Evolutionary conservation across 2,329 filamentous ascomycete genomes (phyloP).

Genomic region (Aspergillus uvarum): DNA sequence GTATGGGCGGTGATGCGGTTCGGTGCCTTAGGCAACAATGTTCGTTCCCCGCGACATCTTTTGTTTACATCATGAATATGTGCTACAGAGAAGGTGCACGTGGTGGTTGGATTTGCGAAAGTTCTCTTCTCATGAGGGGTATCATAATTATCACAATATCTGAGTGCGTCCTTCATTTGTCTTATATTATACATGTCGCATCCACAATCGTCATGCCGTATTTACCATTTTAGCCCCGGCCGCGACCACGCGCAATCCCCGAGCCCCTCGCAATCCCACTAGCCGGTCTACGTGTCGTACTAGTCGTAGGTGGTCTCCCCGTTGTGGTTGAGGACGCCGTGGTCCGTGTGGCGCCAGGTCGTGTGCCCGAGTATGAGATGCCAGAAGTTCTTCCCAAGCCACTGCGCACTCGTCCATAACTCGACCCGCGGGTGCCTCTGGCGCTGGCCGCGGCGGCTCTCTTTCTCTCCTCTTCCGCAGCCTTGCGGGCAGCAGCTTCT

Average conservation of each 20-base stretch:
- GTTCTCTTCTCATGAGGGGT: slow-evolving; percentile 10
- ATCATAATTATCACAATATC: slow-evolving; percentile 16
- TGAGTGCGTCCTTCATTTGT: slow-evolving; percentile 8
- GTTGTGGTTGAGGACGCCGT: slow-evolving; percentile 29
- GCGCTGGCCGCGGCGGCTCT: slow-evolving; percentile 35
- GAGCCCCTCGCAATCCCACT: slow-evolving; percentile 42
- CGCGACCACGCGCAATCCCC: slow-evolving; percentile 36
- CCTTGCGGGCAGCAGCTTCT: slow-evolving; percentile 62
- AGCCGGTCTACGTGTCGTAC: slow-evolving; percentile 37
- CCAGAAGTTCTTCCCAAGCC: slow-evolving; percentile 40
- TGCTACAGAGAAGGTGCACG: not conserved
- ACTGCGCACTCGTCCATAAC: slow-evolving; percentile 33
- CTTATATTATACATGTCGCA: slow-evolving; percentile 19
- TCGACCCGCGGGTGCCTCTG: slow-evolving; percentile 35
- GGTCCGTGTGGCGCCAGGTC: slow-evolving; percentile 28
- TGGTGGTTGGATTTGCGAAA: not conserved
- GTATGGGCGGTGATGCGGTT: slow-evolving; percentile 10
- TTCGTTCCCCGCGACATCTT: not conserved
- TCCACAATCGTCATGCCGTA: not conserved
- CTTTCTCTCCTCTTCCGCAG: slow-evolving; percentile 50
- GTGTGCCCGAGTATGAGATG: slow-evolving; percentile 27
- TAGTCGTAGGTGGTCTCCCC: slow-evolving; percentile 27
- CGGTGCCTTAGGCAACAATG: not conserved
- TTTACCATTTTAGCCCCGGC: slow-evolving; percentile 24
- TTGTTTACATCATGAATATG: not conserved